Evolutionary conservation across 2,329 filamentous ascomycete genomes (phyloP).

Genomic region (Coniochaeta pulveracea): DNA sequence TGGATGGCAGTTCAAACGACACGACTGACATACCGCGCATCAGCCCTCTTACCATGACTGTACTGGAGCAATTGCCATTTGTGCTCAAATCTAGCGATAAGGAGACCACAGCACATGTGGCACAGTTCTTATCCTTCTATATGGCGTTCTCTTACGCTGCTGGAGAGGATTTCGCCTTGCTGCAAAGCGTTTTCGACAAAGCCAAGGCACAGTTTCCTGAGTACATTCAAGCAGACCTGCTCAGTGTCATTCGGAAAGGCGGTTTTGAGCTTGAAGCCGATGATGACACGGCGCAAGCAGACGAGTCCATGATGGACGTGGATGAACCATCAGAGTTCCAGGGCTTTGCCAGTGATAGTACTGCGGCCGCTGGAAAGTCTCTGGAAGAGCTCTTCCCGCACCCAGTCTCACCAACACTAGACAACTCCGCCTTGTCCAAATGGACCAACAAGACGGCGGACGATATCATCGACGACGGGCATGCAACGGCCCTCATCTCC

Average conservation of each 20-base stretch:
- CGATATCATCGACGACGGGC: slow-evolving; percentile 67
- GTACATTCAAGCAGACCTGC: slow-evolving; percentile 18
- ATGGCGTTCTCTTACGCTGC: slow-evolving; percentile 41
- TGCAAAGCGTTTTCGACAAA: slow-evolving; percentile 31
- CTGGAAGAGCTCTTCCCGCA: slow-evolving; percentile 41
- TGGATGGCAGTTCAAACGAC: slow-evolving; percentile 16
- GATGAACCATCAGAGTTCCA: slow-evolving; percentile 3
- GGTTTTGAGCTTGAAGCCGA: neutral
- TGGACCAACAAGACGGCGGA: slow-evolving; percentile 72
- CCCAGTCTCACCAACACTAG: slow-evolving; percentile 32
- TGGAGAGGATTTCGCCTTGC: slow-evolving; percentile 33
- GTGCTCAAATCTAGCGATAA: slow-evolving; percentile 21
- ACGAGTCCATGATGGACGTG: neutral
- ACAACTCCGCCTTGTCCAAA: slow-evolving; percentile 40
- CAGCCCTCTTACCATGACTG: slow-evolving; percentile 56
- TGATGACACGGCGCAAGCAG: neutral
- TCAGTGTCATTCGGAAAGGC: too few species aligned
- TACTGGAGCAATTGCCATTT: slow-evolving; percentile 64
- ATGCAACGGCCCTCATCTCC: slow-evolving; percentile 57
- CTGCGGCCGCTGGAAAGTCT: slow-evolving; percentile 17
- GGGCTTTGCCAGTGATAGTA: slow-evolving; percentile 13
- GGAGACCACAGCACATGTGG: slow-evolving; percentile 22
- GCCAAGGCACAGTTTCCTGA: slow-evolving; percentile 25
- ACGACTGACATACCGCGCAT: slow-evolving; percentile 22
- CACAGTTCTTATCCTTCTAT: slow-evolving; percentile 46